These are phyloP conservation scores for Pluteus cervinus DNA, from an alignment of 768 basidiomycete species.

Conservation along the genomic window DNA sequence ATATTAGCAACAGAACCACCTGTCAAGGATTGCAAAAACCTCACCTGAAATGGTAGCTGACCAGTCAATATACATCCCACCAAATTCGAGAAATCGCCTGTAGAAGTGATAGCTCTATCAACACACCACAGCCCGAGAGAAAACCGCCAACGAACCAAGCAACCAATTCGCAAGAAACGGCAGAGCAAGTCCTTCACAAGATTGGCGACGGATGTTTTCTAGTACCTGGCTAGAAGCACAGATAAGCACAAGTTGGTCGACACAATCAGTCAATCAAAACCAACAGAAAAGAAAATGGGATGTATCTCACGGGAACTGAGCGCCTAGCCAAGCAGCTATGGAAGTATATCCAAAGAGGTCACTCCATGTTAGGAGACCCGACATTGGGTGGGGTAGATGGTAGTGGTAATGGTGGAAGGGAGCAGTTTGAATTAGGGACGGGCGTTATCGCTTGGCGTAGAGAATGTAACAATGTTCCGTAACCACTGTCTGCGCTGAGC, in stretches of 20 bases:
- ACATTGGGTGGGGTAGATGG: constrained; percentile 17
- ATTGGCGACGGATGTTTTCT: constrained; percentile 68
- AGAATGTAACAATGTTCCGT: too few relatives aligned
- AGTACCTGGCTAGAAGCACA: constrained; percentile 82
- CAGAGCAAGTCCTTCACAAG: constrained; percentile 85
- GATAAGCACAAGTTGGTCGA: constrained; percentile 5
- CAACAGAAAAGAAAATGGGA: constrained; percentile 3
- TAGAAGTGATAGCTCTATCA: constrained; percentile 2
- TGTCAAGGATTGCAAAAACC: constrained; percentile 13
- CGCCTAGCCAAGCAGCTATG: constrained; percentile 77
- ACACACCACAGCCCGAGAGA: constrained; percentile 3
- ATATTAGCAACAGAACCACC: constrained; percentile 8
- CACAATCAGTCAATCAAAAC: constrained; percentile 1
- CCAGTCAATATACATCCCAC: constrained; percentile 87
- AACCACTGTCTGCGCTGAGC: too few relatives aligned
- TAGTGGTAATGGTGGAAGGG: constrained; percentile 13
- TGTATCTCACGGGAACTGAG: constrained; percentile 80
- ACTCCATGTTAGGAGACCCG: constrained; percentile 36
- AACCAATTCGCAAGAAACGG: constrained; percentile 95
- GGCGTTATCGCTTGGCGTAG: too few relatives aligned
- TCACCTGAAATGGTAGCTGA: constrained; percentile 92
- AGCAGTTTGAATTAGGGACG: too few relatives aligned
- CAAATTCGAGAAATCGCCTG: constrained; percentile 91
- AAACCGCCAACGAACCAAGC: constrained; percentile 49
- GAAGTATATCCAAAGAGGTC: constrained; percentile 66